Base-by-base conservation (phyloP, 805 yeast genomes). In the Saturnispora mendoncae region DNA sequence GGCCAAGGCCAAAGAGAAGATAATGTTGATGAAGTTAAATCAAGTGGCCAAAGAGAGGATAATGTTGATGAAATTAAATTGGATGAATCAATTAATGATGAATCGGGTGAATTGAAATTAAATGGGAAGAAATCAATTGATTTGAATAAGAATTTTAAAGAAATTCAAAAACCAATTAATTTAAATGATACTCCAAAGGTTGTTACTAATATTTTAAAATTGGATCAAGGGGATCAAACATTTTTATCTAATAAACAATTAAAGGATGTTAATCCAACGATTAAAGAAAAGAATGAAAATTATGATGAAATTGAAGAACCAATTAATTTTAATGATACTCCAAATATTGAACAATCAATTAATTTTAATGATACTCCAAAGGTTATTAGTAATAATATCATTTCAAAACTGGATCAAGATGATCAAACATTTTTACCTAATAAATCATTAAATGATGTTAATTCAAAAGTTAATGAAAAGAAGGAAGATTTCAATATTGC, bases 371-470 rank as follows among this genome's bases (percentile, higher is more conserved):
- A n/a, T 8, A 32, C 24, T 13, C 35, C 35, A 32, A 32, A 6
- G 13, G 12, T 27, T 27, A n/a, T 7, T 9, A 7, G 7, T 6
- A 29, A 5, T 4, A 19, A 32, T 15, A n/a, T 18, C 10, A 17
- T 17, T 32, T n/a, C n/a, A n/a, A n/a, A n/a, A n/a, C n/a, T n/a
- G n/a, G n/a, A n/a, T n/a, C n/a, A n/a, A n/a, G n/a, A n/a, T n/a
- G n/a, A n/a, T n/a, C n/a, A n/a, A n/a, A n/a, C n/a, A n/a, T n/a
- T n/a, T n/a, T n/a, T n/a, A n/a, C n/a, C n/a, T n/a, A n/a, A n/a
- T n/a, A n/a, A n/a, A n/a, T n/a, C n/a, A n/a, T n/a, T n/a, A 29
- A 37, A 23, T 23, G 37, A 34, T 25, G 15, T 24, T 18, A 18
- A 3, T 4, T 17, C 21, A 17, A n/a, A 19, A n/a, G 12, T n/a